phyloP scores from a whole-genome alignment of 768 basidiomycete species.

The Boletus rubescentipes region DNA sequence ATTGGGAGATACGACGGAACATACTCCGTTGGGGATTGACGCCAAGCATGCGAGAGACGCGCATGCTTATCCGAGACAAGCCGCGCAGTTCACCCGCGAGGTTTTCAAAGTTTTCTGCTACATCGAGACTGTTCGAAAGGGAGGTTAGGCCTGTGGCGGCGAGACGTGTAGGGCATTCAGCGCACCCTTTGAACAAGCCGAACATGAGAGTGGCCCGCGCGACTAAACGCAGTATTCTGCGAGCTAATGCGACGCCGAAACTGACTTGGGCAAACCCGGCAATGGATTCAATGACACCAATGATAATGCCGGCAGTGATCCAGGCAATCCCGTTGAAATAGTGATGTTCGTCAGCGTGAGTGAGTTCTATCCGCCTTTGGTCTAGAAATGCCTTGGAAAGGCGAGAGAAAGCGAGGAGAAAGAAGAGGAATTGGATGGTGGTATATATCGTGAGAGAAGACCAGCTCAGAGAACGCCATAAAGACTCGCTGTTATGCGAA shows the following conservation, averaged over 20 bases:
- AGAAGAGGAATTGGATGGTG: constrained; percentile 56
- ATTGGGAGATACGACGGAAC: constrained; percentile 54
- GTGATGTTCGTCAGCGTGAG: constrained; percentile 43
- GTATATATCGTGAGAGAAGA: constrained; percentile 60
- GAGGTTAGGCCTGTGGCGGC: not conserved
- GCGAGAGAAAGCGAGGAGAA: constrained; percentile 58
- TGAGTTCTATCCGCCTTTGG: constrained; percentile 51
- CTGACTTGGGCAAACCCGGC: constrained; percentile 57
- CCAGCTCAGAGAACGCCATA: constrained; percentile 59
- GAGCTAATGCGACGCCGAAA: constrained; percentile 52
- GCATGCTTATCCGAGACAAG: constrained; percentile 19
- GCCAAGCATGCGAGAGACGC: constrained; percentile 46
- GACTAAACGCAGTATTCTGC: constrained; percentile 58
- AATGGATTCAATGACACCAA: constrained; percentile 64
- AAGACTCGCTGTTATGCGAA: constrained; percentile 29
- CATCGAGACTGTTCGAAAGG: constrained; percentile 44
- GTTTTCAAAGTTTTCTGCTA: constrained; percentile 51
- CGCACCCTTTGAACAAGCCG: constrained; percentile 70
- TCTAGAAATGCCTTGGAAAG: constrained; percentile 49
- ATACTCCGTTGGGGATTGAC: constrained; percentile 53
- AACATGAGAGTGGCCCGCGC: constrained; percentile 55
- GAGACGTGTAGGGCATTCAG: not conserved
- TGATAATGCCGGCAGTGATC: constrained; percentile 58
- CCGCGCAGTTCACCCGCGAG: constrained; percentile 40
- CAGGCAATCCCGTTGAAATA: constrained; percentile 63